A percentile compares a stretch with the other conserved stretches of the same genome.
phyloP scores from a whole-genome alignment of 306 rosid species.

The Trifolium pratense region DNA sequence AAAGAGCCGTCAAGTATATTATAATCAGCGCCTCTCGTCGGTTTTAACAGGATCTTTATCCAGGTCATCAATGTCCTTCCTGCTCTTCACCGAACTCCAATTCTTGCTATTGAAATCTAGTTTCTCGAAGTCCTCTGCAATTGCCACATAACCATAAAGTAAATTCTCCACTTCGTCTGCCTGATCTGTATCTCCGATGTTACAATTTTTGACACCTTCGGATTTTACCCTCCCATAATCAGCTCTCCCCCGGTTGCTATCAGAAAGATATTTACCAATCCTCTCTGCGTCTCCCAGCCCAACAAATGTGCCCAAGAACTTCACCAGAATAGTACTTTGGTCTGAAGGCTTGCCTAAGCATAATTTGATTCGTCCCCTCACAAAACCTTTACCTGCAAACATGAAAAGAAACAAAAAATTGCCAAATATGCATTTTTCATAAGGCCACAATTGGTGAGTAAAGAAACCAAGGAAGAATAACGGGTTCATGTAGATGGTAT shows the following conservation, averaged over 20 bases:
- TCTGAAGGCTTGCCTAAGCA: conserved; percentile 66
- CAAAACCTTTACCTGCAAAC: conserved; percentile 80
- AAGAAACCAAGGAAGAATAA: conserved; percentile 6
- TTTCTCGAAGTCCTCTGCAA: conserved; percentile 80
- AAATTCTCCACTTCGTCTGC: conserved; percentile 60
- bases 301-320: conserved; percentile 57
- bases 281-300: conserved; percentile 65
- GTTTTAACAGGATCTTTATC: conserved; percentile 81
- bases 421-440: conserved; percentile 34
- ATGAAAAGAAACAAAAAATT: conserved; percentile 24
- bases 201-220: conserved; percentile 39
- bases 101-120: conserved; percentile 71
- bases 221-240: conserved; percentile 49
- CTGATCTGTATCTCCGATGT: conserved; percentile 26
- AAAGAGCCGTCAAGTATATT: conserved; percentile 23
- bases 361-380: conserved; percentile 76
- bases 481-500: conserved; percentile 10
- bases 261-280: conserved; percentile 55
- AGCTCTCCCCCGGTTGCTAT: conserved; percentile 46
- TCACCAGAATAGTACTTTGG: conserved; percentile 59
- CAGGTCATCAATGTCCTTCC: conserved; percentile 79
- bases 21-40: conserved; percentile 48
- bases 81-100: conserved; percentile 71
- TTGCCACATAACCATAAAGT: conserved; percentile 80
- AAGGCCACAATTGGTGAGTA: conserved; percentile 31